These are phyloP conservation scores for Avena sativa DNA, from an alignment of 176 grass and related monocot species.

Conservation along the genomic window DNA sequence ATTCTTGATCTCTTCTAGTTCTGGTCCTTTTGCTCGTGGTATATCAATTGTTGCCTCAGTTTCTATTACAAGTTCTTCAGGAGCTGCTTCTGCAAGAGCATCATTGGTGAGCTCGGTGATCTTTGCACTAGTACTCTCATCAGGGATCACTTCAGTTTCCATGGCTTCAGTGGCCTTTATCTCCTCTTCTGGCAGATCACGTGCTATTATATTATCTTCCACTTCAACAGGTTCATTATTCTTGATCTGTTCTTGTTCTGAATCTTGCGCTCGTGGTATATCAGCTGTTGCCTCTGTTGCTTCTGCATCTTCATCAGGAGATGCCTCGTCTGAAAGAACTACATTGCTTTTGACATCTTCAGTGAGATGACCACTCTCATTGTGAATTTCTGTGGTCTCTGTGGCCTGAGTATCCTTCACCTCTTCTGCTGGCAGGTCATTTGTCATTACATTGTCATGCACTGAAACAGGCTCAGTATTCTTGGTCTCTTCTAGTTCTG, in stretches of 20 bases:
- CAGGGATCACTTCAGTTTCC: slow-evolving; percentile 14
- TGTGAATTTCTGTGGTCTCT: slow-evolving; percentile 11
- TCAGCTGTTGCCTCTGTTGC: slow-evolving; percentile 17
- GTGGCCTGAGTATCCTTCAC: slow-evolving; percentile 13
- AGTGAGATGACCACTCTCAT: slow-evolving; percentile 23
- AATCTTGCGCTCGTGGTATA: background rate
- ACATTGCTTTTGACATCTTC: slow-evolving; percentile 5
- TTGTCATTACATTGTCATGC: slow-evolving; percentile 20
- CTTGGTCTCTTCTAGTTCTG: slow-evolving; percentile 13
- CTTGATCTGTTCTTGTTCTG: slow-evolving; percentile 43
- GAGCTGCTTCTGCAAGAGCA: slow-evolving; percentile 18
- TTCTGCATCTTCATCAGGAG: background rate
- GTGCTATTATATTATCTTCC: slow-evolving; percentile 15
- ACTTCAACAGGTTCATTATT: slow-evolving; percentile 30
- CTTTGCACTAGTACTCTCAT: background rate
- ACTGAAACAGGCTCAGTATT: background rate
- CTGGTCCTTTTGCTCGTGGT: slow-evolving; percentile 9
- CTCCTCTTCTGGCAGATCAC: slow-evolving; percentile 8
- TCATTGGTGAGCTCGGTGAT: slow-evolving; percentile 31
- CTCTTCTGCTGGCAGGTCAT: slow-evolving; percentile 21
- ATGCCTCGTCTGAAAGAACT: background rate
- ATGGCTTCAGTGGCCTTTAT: slow-evolving; percentile 21
- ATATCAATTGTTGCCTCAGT: slow-evolving; percentile 24
- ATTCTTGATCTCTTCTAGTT: slow-evolving; percentile 43
- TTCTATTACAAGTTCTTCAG: background rate